Conservation (phyloP, 345 rosid genomes). For the Mangifera indica region DNA sequence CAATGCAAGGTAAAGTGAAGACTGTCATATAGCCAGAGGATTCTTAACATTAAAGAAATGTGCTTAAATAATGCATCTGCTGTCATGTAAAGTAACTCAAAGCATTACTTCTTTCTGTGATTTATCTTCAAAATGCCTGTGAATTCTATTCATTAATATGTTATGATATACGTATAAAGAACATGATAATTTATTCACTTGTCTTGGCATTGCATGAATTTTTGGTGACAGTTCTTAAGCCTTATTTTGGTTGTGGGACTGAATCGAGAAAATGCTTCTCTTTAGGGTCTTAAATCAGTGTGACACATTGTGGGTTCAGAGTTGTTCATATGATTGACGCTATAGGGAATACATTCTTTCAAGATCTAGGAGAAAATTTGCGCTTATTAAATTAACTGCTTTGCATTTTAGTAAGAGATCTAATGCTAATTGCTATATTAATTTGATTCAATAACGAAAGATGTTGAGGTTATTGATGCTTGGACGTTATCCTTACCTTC, state of each 20-base stretch:
- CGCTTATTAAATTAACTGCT: not conserved
- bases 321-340: not conserved
- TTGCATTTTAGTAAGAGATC: not conserved
- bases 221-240: not conserved
- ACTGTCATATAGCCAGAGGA: not conserved
- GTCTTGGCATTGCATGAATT: not conserved
- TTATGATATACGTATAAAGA: not conserved
- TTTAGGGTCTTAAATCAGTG: not conserved
- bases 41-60: not conserved
- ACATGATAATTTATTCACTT: not conserved
- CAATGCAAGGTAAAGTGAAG: constrained; percentile 55
- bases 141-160: not conserved
- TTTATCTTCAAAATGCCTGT: not conserved
- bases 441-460: not conserved
- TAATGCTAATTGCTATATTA: not conserved
- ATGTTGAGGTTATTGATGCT: not conserved
- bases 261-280: not conserved
- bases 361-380: not conserved
- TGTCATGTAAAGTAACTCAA: not conserved
- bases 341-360: not conserved
- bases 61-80: not conserved
- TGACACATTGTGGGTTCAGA: not conserved
- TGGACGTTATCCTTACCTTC: not conserved
- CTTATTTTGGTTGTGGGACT: not conserved
- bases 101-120: not conserved